Conservation (phyloP, 495 filamentous ascomycete species). For the Aspergillus bridgeri region DNA sequence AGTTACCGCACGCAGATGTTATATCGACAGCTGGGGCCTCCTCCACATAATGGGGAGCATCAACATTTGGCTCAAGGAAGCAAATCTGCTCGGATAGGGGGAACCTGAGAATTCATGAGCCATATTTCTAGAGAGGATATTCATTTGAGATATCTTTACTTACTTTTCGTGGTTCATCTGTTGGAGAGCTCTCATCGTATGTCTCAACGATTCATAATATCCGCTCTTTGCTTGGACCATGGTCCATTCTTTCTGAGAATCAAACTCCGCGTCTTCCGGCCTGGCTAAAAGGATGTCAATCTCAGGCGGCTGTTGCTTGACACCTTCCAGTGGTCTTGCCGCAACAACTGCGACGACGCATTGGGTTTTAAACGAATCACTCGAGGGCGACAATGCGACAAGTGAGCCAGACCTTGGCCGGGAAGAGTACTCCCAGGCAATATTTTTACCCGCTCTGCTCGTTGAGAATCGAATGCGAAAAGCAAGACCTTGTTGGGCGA, state of each 20-base stretch:
- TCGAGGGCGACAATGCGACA: constrained; percentile 63
- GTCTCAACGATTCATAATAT: constrained; percentile 71
- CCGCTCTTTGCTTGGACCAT: constrained; percentile 73
- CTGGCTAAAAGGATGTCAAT: constrained; percentile 73
- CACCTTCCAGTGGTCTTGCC: constrained; percentile 58
- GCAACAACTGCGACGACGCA: constrained; percentile 73
- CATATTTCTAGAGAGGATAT: constrained; percentile 30
- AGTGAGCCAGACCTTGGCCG: constrained; percentile 66
- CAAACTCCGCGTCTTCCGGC: constrained; percentile 58
- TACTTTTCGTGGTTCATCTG: constrained; percentile 60
- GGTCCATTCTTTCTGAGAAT: constrained; percentile 66
- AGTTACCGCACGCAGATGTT: constrained; percentile 24
- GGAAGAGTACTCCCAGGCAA: constrained; percentile 74
- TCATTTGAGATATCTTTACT: constrained; percentile 20
- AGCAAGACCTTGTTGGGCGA: constrained; percentile 60
- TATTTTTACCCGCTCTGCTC: constrained; percentile 58
- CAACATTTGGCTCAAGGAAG: constrained; percentile 42
- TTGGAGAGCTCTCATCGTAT: constrained; percentile 72
- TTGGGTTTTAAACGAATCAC: constrained; percentile 61
- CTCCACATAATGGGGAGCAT: constrained; percentile 47
- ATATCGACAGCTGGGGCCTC: constrained; percentile 47
- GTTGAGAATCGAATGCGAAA: constrained; percentile 70
- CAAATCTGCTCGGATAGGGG: constrained; percentile 62
- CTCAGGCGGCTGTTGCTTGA: constrained; percentile 63
- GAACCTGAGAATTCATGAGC: constrained; percentile 42